These are phyloP conservation scores for Fomes fomentarius DNA, from an alignment of 1,284 basidiomycete genomes.

Conservation along the genomic window DNA sequence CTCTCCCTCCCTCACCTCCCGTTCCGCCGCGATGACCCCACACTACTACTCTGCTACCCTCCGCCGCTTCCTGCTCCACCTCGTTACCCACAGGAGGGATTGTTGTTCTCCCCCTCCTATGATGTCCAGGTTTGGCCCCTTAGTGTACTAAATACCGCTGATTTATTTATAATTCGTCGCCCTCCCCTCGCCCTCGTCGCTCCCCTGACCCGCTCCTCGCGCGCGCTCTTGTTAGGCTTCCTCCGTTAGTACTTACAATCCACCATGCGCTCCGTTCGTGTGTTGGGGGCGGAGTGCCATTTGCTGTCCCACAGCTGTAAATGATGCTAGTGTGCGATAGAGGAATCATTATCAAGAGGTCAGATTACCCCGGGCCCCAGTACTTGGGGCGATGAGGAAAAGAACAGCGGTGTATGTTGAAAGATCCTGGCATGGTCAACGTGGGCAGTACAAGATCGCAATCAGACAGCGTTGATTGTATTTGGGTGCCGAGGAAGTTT, in stretches of 20 bases:
- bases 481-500: too few relatives aligned
- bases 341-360: too few relatives aligned
- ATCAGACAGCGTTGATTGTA: too few relatives aligned
- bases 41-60: not conserved
- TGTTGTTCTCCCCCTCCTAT: slow-evolving; percentile 6
- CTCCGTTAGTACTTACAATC: not conserved
- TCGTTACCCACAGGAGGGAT: slow-evolving; percentile 18
- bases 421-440: too few relatives aligned
- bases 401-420: too few relatives aligned
- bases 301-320: not conserved
- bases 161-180: slow-evolving; percentile 26
- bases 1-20: not conserved
- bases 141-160: slow-evolving; percentile 27
- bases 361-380: too few relatives aligned
- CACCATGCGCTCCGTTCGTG: not conserved
- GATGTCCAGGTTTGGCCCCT: slow-evolving; percentile 3
- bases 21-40: not conserved
- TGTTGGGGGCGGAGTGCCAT: not conserved
- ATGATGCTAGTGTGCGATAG: not conserved
- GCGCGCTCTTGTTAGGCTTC: not conserved
- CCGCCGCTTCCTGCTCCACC: not conserved
- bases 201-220: not conserved
- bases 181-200: not conserved
- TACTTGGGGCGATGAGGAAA: too few relatives aligned
- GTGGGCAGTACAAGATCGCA: too few relatives aligned